A percentile compares a stretch with the other conserved stretches of the same genome.
These are phyloP conservation scores for Rutstroemia sydowiana DNA, from an alignment of 2,329 filamentous ascomycete species.

Conservation along the genomic window DNA sequence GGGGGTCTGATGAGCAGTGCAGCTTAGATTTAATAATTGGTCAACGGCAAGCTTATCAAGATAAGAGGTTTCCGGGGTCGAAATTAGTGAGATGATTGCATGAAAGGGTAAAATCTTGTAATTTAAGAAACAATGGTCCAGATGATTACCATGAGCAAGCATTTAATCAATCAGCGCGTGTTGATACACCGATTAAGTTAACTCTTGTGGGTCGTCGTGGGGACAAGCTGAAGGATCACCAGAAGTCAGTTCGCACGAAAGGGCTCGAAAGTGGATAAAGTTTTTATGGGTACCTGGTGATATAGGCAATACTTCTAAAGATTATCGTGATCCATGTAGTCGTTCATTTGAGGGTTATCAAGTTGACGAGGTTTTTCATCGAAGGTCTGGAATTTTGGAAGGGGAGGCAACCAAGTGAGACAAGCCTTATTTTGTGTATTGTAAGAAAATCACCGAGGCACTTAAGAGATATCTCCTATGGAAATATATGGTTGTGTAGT, in stretches of 20 bases:
- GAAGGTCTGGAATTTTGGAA: slow-evolving; percentile 2
- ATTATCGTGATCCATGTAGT: slow-evolving; percentile 25
- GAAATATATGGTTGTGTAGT: background rate
- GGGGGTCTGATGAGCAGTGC: no score
- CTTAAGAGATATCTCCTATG: background rate
- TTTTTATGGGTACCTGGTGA: no score
- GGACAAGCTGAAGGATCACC: no score
- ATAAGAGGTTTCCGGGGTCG: slow-evolving; percentile 17
- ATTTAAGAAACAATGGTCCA: no score
- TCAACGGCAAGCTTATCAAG: slow-evolving; percentile 17
- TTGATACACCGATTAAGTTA: no score
- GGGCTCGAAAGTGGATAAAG: no score
- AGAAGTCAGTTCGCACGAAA: no score
- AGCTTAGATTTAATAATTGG: slow-evolving; percentile 13
- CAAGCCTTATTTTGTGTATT: slow-evolving; percentile 2
- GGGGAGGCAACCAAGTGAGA: slow-evolving; percentile 3
- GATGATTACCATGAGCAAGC: background rate
- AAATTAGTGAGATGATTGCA: background rate
- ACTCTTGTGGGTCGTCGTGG: no score
- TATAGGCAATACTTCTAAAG: no score
- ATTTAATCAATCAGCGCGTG: background rate
- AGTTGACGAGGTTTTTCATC: slow-evolving; percentile 16
- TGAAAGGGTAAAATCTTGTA: no score
- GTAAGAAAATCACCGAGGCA: background rate
- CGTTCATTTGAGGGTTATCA: slow-evolving; percentile 10